Conservation (phyloP, 495 filamentous ascomycete species). For the Tuber calosporum region DNA sequence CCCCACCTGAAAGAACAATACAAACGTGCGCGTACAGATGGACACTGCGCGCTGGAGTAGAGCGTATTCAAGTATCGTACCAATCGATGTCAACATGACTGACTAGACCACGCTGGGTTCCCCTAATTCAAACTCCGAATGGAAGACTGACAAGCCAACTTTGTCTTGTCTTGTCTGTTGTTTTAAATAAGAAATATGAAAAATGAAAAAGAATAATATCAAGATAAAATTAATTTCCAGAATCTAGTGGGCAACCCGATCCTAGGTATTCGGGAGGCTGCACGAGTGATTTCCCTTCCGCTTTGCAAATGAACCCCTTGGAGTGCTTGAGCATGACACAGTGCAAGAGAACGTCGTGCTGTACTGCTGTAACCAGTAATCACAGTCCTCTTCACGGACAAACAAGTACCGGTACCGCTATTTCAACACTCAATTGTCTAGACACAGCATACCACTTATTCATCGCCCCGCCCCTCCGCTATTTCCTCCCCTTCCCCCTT, state of each 20-base stretch:
- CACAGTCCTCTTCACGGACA: neutral
- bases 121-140: constrained; percentile 16
- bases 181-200: constrained; percentile 1
- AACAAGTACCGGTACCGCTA: neutral
- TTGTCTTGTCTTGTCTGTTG: neutral
- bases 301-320: neutral
- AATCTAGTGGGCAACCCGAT: neutral
- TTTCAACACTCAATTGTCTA: neutral
- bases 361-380: constrained; percentile 1
- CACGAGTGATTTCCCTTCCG: constrained; percentile 1
- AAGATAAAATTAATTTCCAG: neutral
- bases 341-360: neutral
- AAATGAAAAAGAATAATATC: neutral
- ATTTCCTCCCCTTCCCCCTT: neutral
- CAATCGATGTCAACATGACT: neutral
- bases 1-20: neutral
- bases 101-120: neutral
- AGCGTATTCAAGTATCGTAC: neutral
- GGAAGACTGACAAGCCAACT: constrained; percentile 27
- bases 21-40: neutral
- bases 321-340: neutral
- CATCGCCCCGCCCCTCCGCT: neutral
- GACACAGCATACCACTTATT: constrained; percentile 1
- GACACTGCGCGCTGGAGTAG: neutral
- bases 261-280: neutral